These are phyloP conservation scores for Coemansia sp. DNA, from an alignment of 192 early-diverging fungal genomes.

Conservation along the genomic window DNA sequence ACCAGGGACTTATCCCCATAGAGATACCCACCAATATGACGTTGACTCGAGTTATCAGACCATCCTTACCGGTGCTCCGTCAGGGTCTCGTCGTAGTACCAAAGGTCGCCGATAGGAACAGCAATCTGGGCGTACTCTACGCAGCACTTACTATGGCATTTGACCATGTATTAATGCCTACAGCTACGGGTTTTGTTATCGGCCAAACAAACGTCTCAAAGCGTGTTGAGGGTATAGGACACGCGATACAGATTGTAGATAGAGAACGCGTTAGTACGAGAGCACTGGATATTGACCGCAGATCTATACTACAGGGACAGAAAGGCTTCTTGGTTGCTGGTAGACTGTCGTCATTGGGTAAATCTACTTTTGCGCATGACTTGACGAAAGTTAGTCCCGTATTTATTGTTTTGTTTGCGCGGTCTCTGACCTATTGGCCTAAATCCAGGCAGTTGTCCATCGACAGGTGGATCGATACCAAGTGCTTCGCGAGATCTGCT, in stretches of 20 bases:
- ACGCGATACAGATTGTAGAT: conserved; percentile 19
- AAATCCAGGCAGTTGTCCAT: conserved; percentile 18
- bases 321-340: conserved; percentile 6
- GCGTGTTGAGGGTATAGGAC: conserved; percentile 15
- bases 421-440: conserved; percentile 30
- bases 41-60: neutral
- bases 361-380: conserved; percentile 15
- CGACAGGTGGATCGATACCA: conserved; percentile 28
- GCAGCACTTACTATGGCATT: conserved; percentile 26
- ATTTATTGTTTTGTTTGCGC: conserved; percentile 17
- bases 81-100: conserved; percentile 21
- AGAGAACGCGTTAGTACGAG: conserved; percentile 20
- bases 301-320: too few species aligned
- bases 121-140: conserved; percentile 19
- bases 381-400: conserved; percentile 10
- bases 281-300: conserved; percentile 5
- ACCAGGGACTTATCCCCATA: conserved; percentile 10
- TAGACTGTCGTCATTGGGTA: conserved; percentile 8
- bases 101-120: conserved; percentile 8
- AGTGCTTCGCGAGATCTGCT: conserved; percentile 22
- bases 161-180: conserved; percentile 31
- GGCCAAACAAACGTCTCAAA: conserved; percentile 17
- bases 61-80: neutral
- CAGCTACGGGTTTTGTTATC: neutral
- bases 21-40: neutral